Base-by-base conservation (phyloP, 192 early-diverging fungal species). In the Entophlyctis luteolus region DNA sequence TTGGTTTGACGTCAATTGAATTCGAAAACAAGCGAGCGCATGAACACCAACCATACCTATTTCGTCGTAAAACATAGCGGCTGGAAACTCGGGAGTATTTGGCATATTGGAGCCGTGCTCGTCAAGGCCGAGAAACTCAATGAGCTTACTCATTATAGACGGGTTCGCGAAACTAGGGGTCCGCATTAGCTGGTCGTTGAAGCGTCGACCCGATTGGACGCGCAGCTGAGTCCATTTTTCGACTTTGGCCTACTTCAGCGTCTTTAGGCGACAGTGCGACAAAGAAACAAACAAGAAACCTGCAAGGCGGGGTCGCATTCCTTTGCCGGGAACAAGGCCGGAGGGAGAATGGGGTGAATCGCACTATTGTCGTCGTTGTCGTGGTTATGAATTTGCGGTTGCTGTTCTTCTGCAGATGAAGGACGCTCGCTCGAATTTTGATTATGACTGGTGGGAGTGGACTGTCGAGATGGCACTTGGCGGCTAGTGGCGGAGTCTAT, bases 121-220 rank as follows among this genome's bases (percentile, higher is more conserved):
- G 65, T 94, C 87, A 32, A 98, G 67, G 4, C 84, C 83, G 32
- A 93, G 76, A 71, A 90, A 88, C 33, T 91, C 89, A 4, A 98
- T 90, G 25, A 95, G 77, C 73, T 92, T 89, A 37, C 81, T 79
- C 79, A 92, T 93, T 55, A 98, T 95, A 36, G 89, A 84, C 14
- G 95, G 95, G 68, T 98, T 98, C 12, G 90, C 81, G 75, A 94
- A 95, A 8, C 89, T 84, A 73, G 93, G 94, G 73, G 89, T 95
- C 22, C 84, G 77, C 73, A 82, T 81, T 34, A 98, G 77, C 22
- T 86, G 80, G 35, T 88, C 85, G 72, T 98, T 98, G 68, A 95
- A 91, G 49, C 79, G 79, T 3, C 87, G 87, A 0, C 93, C 93
- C 28, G 82, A 76, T 28, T 62, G 65, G 59, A 82, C 84, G 28